phyloP scores from a whole-genome alignment of 1,139 yeast species.

The Saccharomyces hybrid region DNA sequence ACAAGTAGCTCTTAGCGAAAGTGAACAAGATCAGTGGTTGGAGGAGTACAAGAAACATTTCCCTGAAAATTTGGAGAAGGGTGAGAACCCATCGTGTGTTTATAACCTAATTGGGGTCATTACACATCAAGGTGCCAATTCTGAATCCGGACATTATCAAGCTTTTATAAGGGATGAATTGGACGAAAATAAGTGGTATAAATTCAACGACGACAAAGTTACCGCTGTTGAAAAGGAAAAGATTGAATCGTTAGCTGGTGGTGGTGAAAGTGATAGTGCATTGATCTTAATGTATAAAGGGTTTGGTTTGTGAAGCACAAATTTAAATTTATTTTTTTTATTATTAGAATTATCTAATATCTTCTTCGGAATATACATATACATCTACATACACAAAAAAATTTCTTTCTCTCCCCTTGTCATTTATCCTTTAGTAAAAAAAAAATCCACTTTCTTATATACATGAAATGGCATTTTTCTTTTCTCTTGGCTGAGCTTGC shows the following conservation, averaged over 20 bases:
- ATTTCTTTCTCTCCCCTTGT: not conserved
- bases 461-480: not conserved
- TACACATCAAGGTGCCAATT: conserved; percentile 91
- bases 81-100: conserved; percentile 81
- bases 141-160: conserved; percentile 97
- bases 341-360: not conserved
- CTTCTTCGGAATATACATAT: not conserved
- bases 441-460: not conserved
- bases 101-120: conserved; percentile 78
- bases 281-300: conserved; percentile 80
- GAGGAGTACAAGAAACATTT: conserved; percentile 33
- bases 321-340: not conserved
- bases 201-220: conserved; percentile 92
- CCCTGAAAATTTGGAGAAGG: conserved; percentile 36
- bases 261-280: conserved; percentile 96
- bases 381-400: not conserved
- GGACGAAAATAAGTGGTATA: conserved; percentile 84
- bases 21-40: conserved; percentile 34
- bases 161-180: conserved; percentile 68
- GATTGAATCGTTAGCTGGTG: conserved; percentile 84
- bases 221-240: conserved; percentile 64
- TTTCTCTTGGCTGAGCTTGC: no score
- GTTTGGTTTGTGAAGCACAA: conserved; percentile 39
- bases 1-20: conserved; percentile 29
- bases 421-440: not conserved